These are phyloP conservation scores for Berkeleyomyces rouxiae DNA, from an alignment of 2,329 filamentous ascomycete species.

Conservation along the genomic window DNA sequence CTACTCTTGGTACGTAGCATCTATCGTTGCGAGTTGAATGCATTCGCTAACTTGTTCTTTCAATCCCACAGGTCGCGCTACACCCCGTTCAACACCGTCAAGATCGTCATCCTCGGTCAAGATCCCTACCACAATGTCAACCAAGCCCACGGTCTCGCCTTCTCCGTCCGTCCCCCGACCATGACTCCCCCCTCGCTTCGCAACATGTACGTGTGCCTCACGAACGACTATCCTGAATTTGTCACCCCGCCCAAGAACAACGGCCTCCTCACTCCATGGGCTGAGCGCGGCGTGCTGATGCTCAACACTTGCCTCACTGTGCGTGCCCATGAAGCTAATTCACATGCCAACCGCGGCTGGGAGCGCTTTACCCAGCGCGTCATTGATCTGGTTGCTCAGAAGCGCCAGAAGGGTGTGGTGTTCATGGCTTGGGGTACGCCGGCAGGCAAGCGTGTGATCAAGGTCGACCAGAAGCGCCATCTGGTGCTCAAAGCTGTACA, in stretches of 20 bases:
- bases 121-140: constrained; percentile 94
- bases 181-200: constrained; percentile 73
- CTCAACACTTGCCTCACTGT: constrained; percentile 94
- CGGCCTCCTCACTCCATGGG: constrained; percentile 83
- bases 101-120: constrained; percentile 85
- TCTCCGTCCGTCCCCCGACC: constrained; percentile 82
- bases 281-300: constrained; percentile 78
- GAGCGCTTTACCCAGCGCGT: constrained; percentile 82
- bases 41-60: constrained; percentile 14
- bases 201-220: constrained; percentile 84
- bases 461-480: constrained; percentile 57
- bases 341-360: constrained; percentile 77
- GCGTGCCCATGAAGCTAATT: constrained; percentile 72
- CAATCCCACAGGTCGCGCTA: constrained; percentile 59
- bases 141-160: constrained; percentile 91
- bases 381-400: constrained; percentile 70
- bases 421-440: constrained; percentile 89
- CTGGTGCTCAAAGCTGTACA: constrained; percentile 76
- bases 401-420: constrained; percentile 66
- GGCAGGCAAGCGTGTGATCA: constrained; percentile 61
- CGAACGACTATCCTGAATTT: constrained; percentile 77
- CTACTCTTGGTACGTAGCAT: constrained; percentile 64
- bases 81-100: constrained; percentile 75
- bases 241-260: constrained; percentile 55
- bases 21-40: neutral